Conservation (phyloP, 2,329 filamentous ascomycete species). For the Trichoderma hamatum region DNA sequence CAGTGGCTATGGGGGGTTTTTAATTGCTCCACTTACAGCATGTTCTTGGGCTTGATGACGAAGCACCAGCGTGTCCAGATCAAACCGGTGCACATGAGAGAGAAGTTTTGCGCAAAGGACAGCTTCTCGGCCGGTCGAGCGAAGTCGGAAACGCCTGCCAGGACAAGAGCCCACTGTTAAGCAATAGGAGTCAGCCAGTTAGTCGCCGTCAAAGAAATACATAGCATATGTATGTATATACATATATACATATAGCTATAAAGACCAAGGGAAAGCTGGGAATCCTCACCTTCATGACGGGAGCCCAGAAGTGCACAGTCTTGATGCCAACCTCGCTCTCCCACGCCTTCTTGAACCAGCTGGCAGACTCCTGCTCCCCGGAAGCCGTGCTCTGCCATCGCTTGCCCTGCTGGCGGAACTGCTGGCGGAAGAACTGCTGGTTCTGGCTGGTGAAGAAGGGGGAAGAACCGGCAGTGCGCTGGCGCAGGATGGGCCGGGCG, state of each 20-base stretch:
- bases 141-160: slow-evolving; percentile 91
- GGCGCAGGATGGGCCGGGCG: slow-evolving; percentile 59
- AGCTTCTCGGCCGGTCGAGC: slow-evolving; percentile 89
- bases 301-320: slow-evolving; percentile 99
- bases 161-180: slow-evolving; percentile 80
- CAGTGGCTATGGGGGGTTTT: neutral
- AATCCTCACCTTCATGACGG: slow-evolving; percentile 74
- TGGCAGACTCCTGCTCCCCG: slow-evolving; percentile 44
- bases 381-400: slow-evolving; percentile 72
- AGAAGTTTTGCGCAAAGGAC: slow-evolving; percentile 87
- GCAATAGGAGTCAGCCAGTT: neutral
- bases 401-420: slow-evolving; percentile 50
- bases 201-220: neutral
- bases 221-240: neutral
- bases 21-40: slow-evolving; percentile 63
- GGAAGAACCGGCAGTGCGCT: slow-evolving; percentile 53
- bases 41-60: slow-evolving; percentile 91
- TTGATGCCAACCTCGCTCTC: slow-evolving; percentile 79
- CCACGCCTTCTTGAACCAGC: slow-evolving; percentile 79
- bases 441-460: slow-evolving; percentile 21
- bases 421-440: slow-evolving; percentile 56
- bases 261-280: neutral
- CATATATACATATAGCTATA: neutral
- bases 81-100: slow-evolving; percentile 84
- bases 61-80: slow-evolving; percentile 99